Evolutionary conservation across 257 asterid genomes (phyloP), one percentile per base, ranked within the genome.

Genomic region (Vinca minor): DNA sequence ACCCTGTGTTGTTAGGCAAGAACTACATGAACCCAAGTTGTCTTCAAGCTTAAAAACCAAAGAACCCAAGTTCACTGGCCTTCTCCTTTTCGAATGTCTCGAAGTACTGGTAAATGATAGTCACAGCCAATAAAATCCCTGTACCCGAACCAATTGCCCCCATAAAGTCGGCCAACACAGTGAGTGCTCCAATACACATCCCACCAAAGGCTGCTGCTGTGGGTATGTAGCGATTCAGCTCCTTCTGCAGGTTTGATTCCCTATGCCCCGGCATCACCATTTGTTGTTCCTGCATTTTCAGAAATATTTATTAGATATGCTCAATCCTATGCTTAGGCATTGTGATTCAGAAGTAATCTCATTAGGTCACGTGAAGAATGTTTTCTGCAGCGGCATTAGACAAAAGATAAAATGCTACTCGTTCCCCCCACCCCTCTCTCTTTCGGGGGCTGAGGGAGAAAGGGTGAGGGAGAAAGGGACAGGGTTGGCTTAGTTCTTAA

Each of bases 181-280:
- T 85, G 69, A 83, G 68, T 32, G 93, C 93, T 66, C 93, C 93
- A 9, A 85, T 83, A 76, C 91, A 84, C 55, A 86, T 78, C 38
- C 95, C 95, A 49, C 95, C 95, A 5, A 86, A 84, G 23, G 91
- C 95, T 5, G 91, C 95, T 21, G 91, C 89, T 12, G 94, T 81
- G 55, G 90, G 90, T 41, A 86, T 83, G 66, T 83, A 83, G 5
- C 90, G 86, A 49, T 82, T 86, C 65, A 86, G 78, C 59, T 84
- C 91, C 77, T 80, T 86, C 69, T 83, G 85, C 68, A 86, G 36
- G 69, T 86, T 86, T 28, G 88, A 82, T 23, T 83, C 91, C 9
- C 87, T 75, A 50, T 86, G 95, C 42, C 95, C 90, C 5, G 90
- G 94, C 86, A 83, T 86, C 67, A 86, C 94, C 94, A 83, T 83